Evolutionary conservation across 495 filamentous ascomycete species (phyloP).

Genomic region (Annulohypoxylon bovei): DNA sequence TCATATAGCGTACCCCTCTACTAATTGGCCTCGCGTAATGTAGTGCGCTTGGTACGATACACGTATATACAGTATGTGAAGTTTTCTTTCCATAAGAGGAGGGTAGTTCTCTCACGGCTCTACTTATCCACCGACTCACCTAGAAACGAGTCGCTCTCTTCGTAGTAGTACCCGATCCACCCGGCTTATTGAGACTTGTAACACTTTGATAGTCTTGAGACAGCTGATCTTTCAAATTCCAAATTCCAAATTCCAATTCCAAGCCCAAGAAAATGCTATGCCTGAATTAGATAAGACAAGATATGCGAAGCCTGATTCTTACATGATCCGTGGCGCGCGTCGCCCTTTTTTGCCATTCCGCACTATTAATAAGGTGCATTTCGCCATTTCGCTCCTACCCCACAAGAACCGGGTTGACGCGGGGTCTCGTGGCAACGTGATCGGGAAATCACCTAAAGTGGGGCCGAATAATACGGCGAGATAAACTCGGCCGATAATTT

Average conservation of each 20-base stretch:
- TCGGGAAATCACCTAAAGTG: conserved; percentile 32
- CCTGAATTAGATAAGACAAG: not conserved
- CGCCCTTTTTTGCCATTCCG: conserved; percentile 3
- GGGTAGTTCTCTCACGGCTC: not conserved
- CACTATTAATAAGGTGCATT: conserved; percentile 15
- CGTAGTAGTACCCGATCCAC: not conserved
- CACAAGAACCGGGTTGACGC: conserved; percentile 15
- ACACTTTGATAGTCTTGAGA: not conserved
- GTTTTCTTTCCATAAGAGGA: conserved; percentile 1
- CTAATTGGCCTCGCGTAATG: conserved; percentile 1
- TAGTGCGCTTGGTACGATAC: not conserved
- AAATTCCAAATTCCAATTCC: conserved; percentile 17
- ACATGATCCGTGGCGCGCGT: not conserved
- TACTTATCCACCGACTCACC: not conserved
- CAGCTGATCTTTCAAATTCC: not conserved
- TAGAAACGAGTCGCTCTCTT: not conserved
- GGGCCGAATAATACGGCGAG: conserved; percentile 6
- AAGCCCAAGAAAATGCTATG: not conserved
- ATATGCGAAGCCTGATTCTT: not conserved
- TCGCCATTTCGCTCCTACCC: not conserved
- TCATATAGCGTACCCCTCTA: conserved; percentile 22
- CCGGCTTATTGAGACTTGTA: not conserved
- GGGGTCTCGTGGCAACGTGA: conserved; percentile 34
- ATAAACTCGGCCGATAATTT: not conserved
- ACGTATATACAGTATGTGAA: not conserved